Conservation (phyloP, 305 asterid genomes). For the Rubia balearica region DNA sequence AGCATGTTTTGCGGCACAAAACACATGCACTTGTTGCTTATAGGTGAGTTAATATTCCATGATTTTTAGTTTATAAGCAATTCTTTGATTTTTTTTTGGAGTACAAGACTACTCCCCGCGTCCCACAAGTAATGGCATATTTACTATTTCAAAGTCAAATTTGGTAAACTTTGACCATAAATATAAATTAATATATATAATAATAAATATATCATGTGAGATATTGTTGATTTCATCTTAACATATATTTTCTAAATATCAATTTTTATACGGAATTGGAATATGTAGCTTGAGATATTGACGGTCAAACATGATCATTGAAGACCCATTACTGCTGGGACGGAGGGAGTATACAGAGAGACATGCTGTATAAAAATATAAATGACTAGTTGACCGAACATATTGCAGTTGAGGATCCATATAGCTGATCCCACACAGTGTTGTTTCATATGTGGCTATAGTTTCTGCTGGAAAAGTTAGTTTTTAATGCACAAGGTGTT, state of each 20-base stretch:
- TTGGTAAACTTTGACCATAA: too few species aligned
- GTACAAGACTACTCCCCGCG: too few species aligned
- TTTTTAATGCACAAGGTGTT: background rate
- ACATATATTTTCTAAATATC: too few species aligned
- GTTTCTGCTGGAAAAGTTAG: background rate
- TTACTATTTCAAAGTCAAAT: too few species aligned
- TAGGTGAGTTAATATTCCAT: slow-evolving; percentile 41
- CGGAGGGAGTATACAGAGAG: background rate
- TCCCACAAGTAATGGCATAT: too few species aligned
- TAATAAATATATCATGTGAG: too few species aligned
- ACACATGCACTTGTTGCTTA: slow-evolving; percentile 58
- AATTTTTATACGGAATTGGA: too few species aligned
- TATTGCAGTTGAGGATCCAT: background rate
- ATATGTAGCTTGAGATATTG: too few species aligned
- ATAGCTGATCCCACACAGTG: background rate
- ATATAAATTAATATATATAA: too few species aligned
- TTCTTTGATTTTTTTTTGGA: background rate
- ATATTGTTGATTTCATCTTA: too few species aligned
- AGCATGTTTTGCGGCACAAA: slow-evolving; percentile 49
- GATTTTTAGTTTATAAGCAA: background rate
- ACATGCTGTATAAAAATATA: background rate
- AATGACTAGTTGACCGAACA: background rate
- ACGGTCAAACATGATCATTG: too few species aligned
- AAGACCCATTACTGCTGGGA: too few species aligned
- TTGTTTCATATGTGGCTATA: background rate